Evolutionary conservation across 2,329 filamentous ascomycete species (phyloP).

Genomic region (Davidsoniella virescens): DNA sequence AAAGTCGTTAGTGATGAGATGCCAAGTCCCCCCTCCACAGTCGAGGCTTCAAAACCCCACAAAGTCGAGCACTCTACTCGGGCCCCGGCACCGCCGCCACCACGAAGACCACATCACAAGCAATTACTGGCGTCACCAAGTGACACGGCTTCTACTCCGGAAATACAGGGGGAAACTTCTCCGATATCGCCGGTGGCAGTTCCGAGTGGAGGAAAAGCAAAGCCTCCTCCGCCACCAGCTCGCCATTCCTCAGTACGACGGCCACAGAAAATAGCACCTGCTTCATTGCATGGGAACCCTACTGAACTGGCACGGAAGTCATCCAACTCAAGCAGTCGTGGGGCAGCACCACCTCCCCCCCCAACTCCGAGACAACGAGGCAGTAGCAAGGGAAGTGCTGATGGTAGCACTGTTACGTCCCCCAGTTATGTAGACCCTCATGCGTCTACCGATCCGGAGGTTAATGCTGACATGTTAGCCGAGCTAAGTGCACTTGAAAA

Average conservation of each 20-base stretch:
- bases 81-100: not conserved
- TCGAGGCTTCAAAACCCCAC: constrained; percentile 19
- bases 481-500: constrained; percentile 56
- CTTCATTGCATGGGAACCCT: constrained; percentile 14
- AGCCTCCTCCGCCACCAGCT: constrained; percentile 27
- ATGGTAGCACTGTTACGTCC: constrained; percentile 20
- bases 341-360: constrained; percentile 28
- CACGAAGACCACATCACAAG: constrained; percentile 12
- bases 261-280: constrained; percentile 24
- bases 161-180: not conserved
- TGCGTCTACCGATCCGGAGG: constrained; percentile 14
- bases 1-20: constrained; percentile 37
- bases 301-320: not conserved
- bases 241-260: constrained; percentile 29
- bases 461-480: constrained; percentile 44
- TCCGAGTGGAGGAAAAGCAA: constrained; percentile 13
- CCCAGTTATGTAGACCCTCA: constrained; percentile 9
- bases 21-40: constrained; percentile 24
- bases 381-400: constrained; percentile 29
- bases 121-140: not conserved
- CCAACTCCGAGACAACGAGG: constrained; percentile 31
- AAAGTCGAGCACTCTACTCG: constrained; percentile 24
- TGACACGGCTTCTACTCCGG: not conserved
- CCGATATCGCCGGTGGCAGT: not conserved
- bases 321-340: constrained; percentile 1